Evolutionary conservation across 2,329 filamentous ascomycete genomes (phyloP), one percentile per base, ranked within the genome.

Genomic region (Beauveria sp.): DNA sequence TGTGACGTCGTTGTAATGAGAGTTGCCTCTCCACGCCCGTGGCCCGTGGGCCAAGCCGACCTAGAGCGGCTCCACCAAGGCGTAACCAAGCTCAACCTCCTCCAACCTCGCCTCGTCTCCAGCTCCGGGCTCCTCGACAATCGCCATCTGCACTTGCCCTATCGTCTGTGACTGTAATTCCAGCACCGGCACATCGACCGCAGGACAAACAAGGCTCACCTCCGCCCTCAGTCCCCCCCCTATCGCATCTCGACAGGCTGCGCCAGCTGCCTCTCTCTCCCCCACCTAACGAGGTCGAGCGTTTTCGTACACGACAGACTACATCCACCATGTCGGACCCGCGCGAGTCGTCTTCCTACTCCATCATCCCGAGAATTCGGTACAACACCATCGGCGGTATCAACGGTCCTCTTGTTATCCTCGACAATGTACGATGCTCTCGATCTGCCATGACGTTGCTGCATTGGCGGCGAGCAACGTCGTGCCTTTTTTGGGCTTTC

Each of bases 321-420:
- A 43, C 61, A 62, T 56, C 50, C 63, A 63, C 69, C 68, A 83
- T 83, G 80, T 71, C 76, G 70, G 83, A 85, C 74, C 80, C 80
- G 62, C 79, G 83, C 72, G 81, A 83, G 69, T 79, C 82, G 65
- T 82, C 81, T 63, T 83, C 82, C 65, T 85, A 85, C 75, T 83
- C 81, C 64, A 77, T 85, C 69, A 74, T 79, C 67, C 83, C 83
- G 63, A 78, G 82, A 70, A 77, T 97, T 78, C 87, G 89, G 71
- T 99, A 99, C 86, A 99, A 99, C 82, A 99, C 94, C 70, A 92
- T 99, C 73, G 91, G 92, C 72, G 93, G 93, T 81, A 88, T 99
- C 78, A 99, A 99, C 80, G 94, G 94, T 63, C 94, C 94, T 70
- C 85, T 99, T 77, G 94, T 99, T 73, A 93, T 99, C 72, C 85